Base-by-base conservation (phyloP, 768 basidiomycete genomes). In the Exidia glandulosa region DNA sequence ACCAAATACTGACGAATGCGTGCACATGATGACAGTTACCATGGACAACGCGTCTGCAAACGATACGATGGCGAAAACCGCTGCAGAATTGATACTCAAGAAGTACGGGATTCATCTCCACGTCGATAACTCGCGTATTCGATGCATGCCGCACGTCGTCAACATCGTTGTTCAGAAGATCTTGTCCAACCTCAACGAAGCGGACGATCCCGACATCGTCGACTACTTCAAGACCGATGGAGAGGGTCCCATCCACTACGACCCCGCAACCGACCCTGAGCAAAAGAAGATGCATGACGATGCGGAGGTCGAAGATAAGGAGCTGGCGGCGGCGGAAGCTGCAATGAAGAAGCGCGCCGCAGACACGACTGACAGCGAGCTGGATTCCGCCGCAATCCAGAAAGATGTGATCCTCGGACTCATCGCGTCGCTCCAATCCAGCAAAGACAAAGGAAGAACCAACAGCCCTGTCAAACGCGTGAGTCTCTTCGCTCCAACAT, bases 131-230 rank as follows among this genome's bases (percentile, higher is more conserved):
- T 58, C 45, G 7, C 74, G 74, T 29, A 71, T 74, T n/a, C 71
- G 66, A 2, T 75, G 74, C 57, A 58, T 73, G 1, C 64, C 65
- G 2, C 74, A 75, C 57, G 69, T 73, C 25, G 64, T 73, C 37
- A 75, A 75, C 54, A 68, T 76, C n/a, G 68, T 74, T 10, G 72
- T 74, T 12, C 74, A 75, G 60, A 67, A 67, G 25, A 59, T 74
- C 14, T 64, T 75, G 0, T 27, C 52, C 23, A 34, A 25, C 0
- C 59, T 71, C 0, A 58, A 58, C 6, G 70, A 73, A 61, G 71
- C 65, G 0, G 63, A 65, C 13, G 66, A 70, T 32, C 68, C 68
- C 1, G 70, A 70, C 9, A 32, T 58, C 1, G 56, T 32, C 0
- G 71, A 75, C 59, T 70, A 67, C 23, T 75, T 68, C 59, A 3